These are phyloP conservation scores for Myxozyma sirexii DNA, from an alignment of 805 yeast genomes.

Conservation along the genomic window DNA sequence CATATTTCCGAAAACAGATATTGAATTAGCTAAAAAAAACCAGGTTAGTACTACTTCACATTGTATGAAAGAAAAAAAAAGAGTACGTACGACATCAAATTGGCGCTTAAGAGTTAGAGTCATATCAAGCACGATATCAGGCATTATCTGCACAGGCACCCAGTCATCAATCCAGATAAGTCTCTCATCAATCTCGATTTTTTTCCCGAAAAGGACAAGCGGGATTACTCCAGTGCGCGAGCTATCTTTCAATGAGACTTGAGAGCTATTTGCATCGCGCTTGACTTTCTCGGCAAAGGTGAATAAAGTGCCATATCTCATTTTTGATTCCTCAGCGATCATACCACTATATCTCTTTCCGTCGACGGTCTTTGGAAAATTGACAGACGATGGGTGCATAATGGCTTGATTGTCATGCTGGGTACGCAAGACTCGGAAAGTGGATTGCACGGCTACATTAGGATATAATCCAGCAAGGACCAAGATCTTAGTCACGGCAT, in stretches of 20 bases:
- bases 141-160: slow-evolving; percentile 18
- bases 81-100: not conserved
- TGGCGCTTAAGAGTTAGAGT: not conserved
- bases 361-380: slow-evolving; percentile 18
- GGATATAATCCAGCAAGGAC: slow-evolving; percentile 26
- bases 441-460: slow-evolving; percentile 17
- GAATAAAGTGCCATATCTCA: slow-evolving; percentile 19
- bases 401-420: slow-evolving; percentile 21
- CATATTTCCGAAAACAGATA: slow-evolving; percentile 4
- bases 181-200: not conserved
- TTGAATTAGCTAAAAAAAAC: not conserved
- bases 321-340: not conserved
- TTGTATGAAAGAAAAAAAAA: not conserved
- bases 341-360: slow-evolving; percentile 15
- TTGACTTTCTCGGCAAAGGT: slow-evolving; percentile 27
- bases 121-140: not conserved
- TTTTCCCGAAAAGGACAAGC: slow-evolving; percentile 13
- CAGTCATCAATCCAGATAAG: slow-evolving; percentile 20
- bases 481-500: slow-evolving; percentile 19
- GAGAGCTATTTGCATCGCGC: slow-evolving; percentile 18
- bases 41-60: not conserved
- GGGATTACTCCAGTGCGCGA: slow-evolving; percentile 7
- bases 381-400: slow-evolving; percentile 24
- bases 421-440: slow-evolving; percentile 17
- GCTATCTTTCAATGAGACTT: slow-evolving; percentile 18